phyloP scores from a whole-genome alignment of 805 yeast species.

The Dipodascus albidus region DNA sequence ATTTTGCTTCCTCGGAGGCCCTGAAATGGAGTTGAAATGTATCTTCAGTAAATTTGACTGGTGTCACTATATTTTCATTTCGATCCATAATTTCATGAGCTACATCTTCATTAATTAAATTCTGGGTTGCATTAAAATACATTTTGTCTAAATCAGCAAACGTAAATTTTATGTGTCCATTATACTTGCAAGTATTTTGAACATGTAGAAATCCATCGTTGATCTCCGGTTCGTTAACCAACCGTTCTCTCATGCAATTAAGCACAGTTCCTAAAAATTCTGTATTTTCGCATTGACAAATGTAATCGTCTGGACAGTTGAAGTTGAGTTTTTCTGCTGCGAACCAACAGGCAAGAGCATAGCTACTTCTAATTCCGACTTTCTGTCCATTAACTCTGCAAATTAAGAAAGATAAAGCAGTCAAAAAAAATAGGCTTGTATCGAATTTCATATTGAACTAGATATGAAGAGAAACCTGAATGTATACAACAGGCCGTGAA shows the following conservation, averaged over 20 bases:
- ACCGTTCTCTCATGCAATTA: background rate
- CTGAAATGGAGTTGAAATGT: conserved; percentile 11
- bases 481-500: background rate
- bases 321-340: conserved; percentile 22
- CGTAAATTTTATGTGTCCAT: conserved; percentile 15
- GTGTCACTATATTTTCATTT: background rate
- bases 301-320: conserved; percentile 14
- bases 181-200: conserved; percentile 19
- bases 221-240: background rate
- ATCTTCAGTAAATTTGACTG: conserved; percentile 5
- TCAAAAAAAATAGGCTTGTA: background rate
- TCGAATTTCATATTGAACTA: background rate
- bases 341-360: conserved; percentile 24
- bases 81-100: conserved; percentile 9
- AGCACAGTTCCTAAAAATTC: conserved; percentile 1
- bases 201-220: conserved; percentile 16
- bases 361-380: conserved; percentile 22
- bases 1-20: conserved; percentile 18
- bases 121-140: conserved; percentile 12
- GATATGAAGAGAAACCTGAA: background rate
- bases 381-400: conserved; percentile 13
- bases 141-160: conserved; percentile 17
- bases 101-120: conserved; percentile 21
- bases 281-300: background rate
- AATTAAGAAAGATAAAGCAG: background rate